phyloP scores from a whole-genome alignment of 495 filamentous ascomycete species.

The Annulohypoxylon stygium region DNA sequence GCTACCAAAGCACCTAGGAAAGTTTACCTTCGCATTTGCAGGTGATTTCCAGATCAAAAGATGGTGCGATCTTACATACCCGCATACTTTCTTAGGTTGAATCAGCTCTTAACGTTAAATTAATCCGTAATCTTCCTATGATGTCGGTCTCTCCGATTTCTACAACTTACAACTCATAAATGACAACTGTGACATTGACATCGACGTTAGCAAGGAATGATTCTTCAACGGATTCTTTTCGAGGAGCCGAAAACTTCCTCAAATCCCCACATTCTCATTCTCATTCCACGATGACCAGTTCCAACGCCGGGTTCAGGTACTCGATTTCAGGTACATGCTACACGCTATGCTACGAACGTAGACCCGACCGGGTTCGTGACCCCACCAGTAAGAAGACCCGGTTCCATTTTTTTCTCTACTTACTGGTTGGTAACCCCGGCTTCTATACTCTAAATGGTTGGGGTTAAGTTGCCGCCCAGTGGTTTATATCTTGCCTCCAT shows the following conservation, averaged over 20 bases:
- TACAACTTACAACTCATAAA: neutral
- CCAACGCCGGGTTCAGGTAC: slow-evolving; percentile 27
- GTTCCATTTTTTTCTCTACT: slow-evolving; percentile 28
- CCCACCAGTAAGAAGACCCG: slow-evolving; percentile 16
- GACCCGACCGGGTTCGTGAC: slow-evolving; percentile 22
- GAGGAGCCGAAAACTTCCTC: slow-evolving; percentile 3
- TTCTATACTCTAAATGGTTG: slow-evolving; percentile 6
- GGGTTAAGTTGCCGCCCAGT: slow-evolving; percentile 16
- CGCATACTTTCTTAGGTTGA: slow-evolving; percentile 26
- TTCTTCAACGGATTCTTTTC: neutral
- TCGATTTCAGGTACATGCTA: neutral
- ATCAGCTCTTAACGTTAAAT: neutral
- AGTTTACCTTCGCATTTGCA: slow-evolving; percentile 18
- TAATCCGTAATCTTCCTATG: slow-evolving; percentile 5
- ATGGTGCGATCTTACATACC: slow-evolving; percentile 42
- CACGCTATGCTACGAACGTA: slow-evolving; percentile 33
- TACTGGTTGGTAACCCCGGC: slow-evolving; percentile 35
- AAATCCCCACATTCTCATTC: slow-evolving; percentile 21
- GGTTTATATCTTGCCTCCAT: slow-evolving; percentile 31
- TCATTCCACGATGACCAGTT: slow-evolving; percentile 4
- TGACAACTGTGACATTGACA: neutral
- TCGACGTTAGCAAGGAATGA: neutral
- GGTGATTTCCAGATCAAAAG: slow-evolving; percentile 13
- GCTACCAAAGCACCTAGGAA: neutral
- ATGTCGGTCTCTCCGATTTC: slow-evolving; percentile 10